Conservation (phyloP, 1,284 basidiomycete genomes). For the Austroboletus sp. region DNA sequence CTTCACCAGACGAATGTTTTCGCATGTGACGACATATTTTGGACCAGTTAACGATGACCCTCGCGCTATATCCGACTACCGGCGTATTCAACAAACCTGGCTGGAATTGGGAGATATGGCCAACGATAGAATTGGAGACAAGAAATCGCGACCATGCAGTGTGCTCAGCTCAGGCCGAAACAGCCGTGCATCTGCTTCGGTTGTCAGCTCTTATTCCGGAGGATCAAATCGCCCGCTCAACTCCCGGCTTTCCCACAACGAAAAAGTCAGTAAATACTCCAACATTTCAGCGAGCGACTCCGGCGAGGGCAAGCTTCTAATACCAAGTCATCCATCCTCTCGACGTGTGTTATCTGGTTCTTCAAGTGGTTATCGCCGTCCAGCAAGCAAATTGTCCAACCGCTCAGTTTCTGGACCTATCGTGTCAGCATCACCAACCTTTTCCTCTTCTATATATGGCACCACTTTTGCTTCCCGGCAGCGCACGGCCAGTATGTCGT, state of each 20-base stretch:
- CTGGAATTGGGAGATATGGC: slow-evolving; percentile 73
- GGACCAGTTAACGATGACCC: slow-evolving; percentile 45
- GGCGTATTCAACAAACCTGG: slow-evolving; percentile 70
- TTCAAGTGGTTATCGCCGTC: slow-evolving; percentile 35
- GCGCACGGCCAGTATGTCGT: slow-evolving; percentile 59
- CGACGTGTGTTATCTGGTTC: slow-evolving; percentile 48
- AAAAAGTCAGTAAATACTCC: slow-evolving; percentile 40
- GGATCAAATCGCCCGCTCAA: slow-evolving; percentile 24
- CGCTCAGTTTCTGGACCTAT: slow-evolving; percentile 35
- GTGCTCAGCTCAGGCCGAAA: slow-evolving; percentile 51
- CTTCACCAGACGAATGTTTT: slow-evolving; percentile 52
- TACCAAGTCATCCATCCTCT: slow-evolving; percentile 40
- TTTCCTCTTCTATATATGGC: slow-evolving; percentile 42
- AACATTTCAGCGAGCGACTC: slow-evolving; percentile 43
- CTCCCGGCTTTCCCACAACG: slow-evolving; percentile 29
- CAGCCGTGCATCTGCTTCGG: slow-evolving; percentile 43
- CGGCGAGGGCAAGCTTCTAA: slow-evolving; percentile 41
- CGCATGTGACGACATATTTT: slow-evolving; percentile 41
- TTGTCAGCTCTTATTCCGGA: slow-evolving; percentile 23
- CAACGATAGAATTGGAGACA: slow-evolving; percentile 54
- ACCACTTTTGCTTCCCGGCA: slow-evolving; percentile 78
- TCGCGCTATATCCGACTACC: slow-evolving; percentile 52
- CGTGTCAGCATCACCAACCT: slow-evolving; percentile 21
- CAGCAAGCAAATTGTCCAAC: slow-evolving; percentile 28
- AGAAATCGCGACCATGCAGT: slow-evolving; percentile 59